Evolutionary conservation across 768 basidiomycete genomes (phyloP).

Genomic region (Xerocomus potaroensis): DNA sequence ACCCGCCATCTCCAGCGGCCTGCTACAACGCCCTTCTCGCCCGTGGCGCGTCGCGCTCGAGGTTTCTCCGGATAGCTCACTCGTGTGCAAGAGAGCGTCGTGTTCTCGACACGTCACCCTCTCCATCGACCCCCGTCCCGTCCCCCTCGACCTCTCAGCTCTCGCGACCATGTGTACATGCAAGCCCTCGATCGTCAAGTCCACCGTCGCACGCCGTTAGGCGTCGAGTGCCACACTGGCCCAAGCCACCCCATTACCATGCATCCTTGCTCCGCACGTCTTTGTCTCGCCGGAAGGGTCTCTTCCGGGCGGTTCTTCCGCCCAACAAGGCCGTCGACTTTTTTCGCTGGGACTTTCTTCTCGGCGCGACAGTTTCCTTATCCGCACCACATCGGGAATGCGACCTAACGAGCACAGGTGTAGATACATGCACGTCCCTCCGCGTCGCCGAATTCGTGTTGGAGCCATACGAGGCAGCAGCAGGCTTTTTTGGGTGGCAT

Average conservation of each 20-base stretch:
- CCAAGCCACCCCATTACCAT: conserved; percentile 29
- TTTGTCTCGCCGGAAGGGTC: conserved; percentile 23
- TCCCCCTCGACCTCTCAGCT: not conserved
- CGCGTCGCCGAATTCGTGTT: conserved; percentile 20
- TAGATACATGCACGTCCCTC: not conserved
- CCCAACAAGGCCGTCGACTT: conserved; percentile 23
- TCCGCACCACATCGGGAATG: not conserved
- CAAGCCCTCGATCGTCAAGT: conserved; percentile 7
- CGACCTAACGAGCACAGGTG: not conserved
- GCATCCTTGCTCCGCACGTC: conserved; percentile 25
- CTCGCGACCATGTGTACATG: conserved; percentile 1
- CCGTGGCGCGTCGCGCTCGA: conserved; percentile 25
- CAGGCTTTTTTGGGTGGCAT: conserved; percentile 28
- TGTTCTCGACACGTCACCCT: not conserved
- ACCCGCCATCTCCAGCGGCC: conserved; percentile 12
- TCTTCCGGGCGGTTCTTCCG: conserved; percentile 19
- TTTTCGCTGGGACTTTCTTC: conserved; percentile 21
- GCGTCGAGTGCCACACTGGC: conserved; percentile 14
- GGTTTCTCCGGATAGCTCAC: conserved; percentile 25
- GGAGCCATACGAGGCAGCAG: conserved; percentile 24
- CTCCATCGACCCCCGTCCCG: not conserved
- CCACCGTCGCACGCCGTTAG: conserved; percentile 5
- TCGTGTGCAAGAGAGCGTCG: conserved; percentile 8
- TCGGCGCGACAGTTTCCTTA: not conserved
- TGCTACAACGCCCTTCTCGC: conserved; percentile 20